A percentile compares a stretch with the other conserved stretches of the same genome.
These are phyloP conservation scores for Penicillium palitans DNA, from an alignment of 2,329 filamentous ascomycete genomes.

Conservation along the genomic window DNA sequence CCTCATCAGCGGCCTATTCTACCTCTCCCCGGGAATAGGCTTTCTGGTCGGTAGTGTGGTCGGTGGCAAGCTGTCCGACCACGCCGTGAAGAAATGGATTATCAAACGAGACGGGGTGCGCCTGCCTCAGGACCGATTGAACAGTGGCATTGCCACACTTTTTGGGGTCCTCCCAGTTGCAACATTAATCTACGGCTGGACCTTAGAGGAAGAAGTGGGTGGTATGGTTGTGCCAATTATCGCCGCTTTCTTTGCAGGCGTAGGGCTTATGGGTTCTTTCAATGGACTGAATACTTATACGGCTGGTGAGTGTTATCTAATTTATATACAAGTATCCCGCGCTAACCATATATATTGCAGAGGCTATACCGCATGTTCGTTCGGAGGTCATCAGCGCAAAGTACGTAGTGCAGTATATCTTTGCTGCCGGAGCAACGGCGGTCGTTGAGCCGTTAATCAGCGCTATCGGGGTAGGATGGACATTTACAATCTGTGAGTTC, in stretches of 20 bases:
- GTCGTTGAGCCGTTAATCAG: constrained; percentile 71
- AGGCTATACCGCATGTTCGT: constrained; percentile 50
- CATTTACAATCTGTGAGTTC: constrained; percentile 65
- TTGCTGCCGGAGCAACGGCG: constrained; percentile 68
- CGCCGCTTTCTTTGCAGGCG: constrained; percentile 69
- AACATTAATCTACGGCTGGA: constrained; percentile 69
- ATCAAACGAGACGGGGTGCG: constrained; percentile 57
- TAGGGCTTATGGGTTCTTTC: constrained; percentile 72
- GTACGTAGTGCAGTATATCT: constrained; percentile 74
- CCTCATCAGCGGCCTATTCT: constrained; percentile 69
- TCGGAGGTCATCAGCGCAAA: constrained; percentile 78
- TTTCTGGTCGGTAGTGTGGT: constrained; percentile 69
- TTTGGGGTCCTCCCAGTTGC: constrained; percentile 60
- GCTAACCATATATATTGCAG: constrained; percentile 14
- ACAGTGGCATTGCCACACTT: constrained; percentile 58
- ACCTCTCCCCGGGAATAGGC: constrained; percentile 69
- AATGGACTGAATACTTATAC: constrained; percentile 72
- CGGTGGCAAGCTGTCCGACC: constrained; percentile 69
- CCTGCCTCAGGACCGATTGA: constrained; percentile 67
- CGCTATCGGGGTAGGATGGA: constrained; percentile 76
- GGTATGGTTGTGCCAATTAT: constrained; percentile 64
- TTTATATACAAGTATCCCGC: background rate
- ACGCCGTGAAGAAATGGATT: constrained; percentile 65
- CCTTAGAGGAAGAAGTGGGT: constrained; percentile 54
- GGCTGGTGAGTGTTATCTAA: constrained; percentile 26